Evolutionary conservation across 371 early-diverging fungal species (phyloP).

Genomic region (Homolaphlyctis polyrhiza): DNA sequence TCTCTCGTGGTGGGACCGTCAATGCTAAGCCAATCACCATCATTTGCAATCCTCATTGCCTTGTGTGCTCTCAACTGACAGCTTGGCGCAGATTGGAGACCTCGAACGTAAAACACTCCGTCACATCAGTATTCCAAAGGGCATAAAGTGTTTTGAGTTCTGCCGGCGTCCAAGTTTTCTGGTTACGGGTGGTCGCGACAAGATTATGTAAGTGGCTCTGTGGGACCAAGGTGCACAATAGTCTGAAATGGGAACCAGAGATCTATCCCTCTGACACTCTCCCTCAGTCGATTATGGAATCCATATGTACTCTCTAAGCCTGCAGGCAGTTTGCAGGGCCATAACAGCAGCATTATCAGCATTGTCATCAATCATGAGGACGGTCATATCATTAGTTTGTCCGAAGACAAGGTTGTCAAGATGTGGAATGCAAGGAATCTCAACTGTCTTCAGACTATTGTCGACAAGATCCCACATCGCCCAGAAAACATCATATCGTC

Average conservation of each 20-base stretch:
- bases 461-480: slow-evolving; percentile 47
- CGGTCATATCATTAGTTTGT: slow-evolving; percentile 43
- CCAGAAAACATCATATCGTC: slow-evolving; percentile 45
- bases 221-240: neutral
- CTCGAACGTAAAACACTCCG: slow-evolving; percentile 45
- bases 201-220: slow-evolving; percentile 41
- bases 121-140: slow-evolving; percentile 43
- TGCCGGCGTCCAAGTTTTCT: slow-evolving; percentile 53
- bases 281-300: slow-evolving; percentile 58
- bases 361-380: slow-evolving; percentile 49
- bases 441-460: slow-evolving; percentile 46
- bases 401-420: slow-evolving; percentile 52
- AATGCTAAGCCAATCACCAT: neutral
- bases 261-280: neutral
- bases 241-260: neutral
- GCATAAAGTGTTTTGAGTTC: slow-evolving; percentile 49
- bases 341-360: slow-evolving; percentile 38
- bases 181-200: slow-evolving; percentile 52
- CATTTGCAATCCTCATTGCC: neutral
- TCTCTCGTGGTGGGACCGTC: slow-evolving; percentile 25
- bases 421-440: slow-evolving; percentile 50
- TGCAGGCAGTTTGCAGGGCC: slow-evolving; percentile 46
- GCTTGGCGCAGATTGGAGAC: slow-evolving; percentile 33
- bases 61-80: neutral
- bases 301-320: slow-evolving; percentile 56